These are phyloP conservation scores for Talaromyces sp. DNA, from an alignment of 2,329 filamentous ascomycete genomes.

Conservation along the genomic window DNA sequence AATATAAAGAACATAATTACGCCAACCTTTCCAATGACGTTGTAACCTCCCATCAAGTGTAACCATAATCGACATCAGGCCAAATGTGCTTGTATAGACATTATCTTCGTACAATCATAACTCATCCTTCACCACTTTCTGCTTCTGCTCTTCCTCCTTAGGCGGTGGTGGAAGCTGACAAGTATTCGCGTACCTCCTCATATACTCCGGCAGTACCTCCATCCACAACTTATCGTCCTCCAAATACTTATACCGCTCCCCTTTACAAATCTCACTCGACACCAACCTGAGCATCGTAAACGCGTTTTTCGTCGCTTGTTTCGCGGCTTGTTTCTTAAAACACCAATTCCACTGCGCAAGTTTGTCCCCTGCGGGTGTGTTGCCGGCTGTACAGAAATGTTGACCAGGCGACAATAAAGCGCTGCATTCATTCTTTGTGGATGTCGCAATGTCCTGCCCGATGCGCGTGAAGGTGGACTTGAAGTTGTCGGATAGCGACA, in stretches of 20 bases:
- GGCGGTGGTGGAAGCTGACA: conserved; percentile 6
- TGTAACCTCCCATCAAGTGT: neutral
- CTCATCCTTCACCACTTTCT: conserved; percentile 12
- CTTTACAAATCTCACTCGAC: conserved; percentile 20
- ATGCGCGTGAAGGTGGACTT: conserved; percentile 20
- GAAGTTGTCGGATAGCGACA: conserved; percentile 20
- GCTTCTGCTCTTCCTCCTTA: neutral
- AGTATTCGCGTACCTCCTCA: conserved; percentile 18
- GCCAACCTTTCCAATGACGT: neutral
- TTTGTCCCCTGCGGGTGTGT: conserved; percentile 7
- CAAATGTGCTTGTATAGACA: neutral
- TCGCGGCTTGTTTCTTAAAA: conserved; percentile 20
- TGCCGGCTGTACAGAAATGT: conserved; percentile 15
- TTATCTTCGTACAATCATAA: conserved; percentile 11
- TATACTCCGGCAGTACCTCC: conserved; percentile 18
- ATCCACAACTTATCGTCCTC: conserved; percentile 14
- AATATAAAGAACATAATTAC: conserved; percentile 8
- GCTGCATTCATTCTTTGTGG: conserved; percentile 18
- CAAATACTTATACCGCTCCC: conserved; percentile 15
- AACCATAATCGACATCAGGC: neutral
- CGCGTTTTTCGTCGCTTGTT: conserved; percentile 14
- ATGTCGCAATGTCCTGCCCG: conserved; percentile 13
- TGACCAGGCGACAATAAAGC: conserved; percentile 3
- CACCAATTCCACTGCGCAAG: conserved; percentile 20
- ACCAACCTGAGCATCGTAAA: conserved; percentile 20